Conservation (phyloP, 345 rosid genomes). For the Linum trigynum region DNA sequence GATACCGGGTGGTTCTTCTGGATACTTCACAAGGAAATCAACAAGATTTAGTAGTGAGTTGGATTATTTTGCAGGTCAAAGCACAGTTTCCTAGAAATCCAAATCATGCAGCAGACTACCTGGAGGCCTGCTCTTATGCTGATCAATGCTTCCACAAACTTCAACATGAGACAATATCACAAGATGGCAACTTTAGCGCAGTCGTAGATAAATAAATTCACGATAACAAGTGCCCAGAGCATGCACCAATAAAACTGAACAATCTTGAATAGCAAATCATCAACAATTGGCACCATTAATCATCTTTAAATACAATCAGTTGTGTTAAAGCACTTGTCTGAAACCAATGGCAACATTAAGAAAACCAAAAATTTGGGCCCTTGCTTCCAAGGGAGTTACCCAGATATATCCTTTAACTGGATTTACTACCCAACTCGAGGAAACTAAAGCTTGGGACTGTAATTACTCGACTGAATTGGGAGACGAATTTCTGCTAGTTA, state of each 20-base stretch:
- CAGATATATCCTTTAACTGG: neutral
- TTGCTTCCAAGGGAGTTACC: neutral
- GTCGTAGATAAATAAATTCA: neutral
- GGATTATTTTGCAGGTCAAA: neutral
- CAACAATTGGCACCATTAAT: neutral
- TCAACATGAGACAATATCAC: slow-evolving; percentile 14
- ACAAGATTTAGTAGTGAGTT: neutral
- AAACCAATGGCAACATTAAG: too few species aligned
- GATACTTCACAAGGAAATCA: slow-evolving; percentile 44
- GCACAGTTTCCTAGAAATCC: neutral
- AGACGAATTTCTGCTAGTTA: neutral
- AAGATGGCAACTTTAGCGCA: neutral
- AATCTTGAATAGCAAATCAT: too few species aligned
- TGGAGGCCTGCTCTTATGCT: slow-evolving; percentile 45
- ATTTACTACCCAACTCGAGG: neutral
- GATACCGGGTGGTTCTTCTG: slow-evolving; percentile 56
- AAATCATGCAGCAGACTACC: slow-evolving; percentile 25
- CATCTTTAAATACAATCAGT: neutral
- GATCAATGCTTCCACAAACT: slow-evolving; percentile 86
- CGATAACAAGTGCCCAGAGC: neutral
- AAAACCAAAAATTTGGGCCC: neutral
- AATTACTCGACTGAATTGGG: neutral
- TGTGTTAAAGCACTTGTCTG: neutral
- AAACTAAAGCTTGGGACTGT: neutral
- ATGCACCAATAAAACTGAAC: neutral